A percentile compares a stretch with the other conserved stretches of the same genome.
phyloP scores from a whole-genome alignment of 345 rosid genomes.

The Jatropha curcas region DNA sequence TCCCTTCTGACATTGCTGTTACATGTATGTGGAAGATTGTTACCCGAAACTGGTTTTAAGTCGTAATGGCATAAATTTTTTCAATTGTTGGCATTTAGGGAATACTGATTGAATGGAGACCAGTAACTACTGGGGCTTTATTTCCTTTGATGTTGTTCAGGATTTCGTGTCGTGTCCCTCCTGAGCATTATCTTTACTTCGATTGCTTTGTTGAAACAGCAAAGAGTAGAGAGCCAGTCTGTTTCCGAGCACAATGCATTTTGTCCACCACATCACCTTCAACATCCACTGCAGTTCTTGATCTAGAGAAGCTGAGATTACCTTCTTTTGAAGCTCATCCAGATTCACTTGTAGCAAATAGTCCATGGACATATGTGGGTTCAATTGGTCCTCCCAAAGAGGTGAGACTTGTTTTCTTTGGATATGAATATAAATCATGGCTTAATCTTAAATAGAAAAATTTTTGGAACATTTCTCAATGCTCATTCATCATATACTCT shows the following conservation, averaged over 20 bases:
- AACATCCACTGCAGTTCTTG: slow-evolving; percentile 51
- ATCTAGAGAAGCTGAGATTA: slow-evolving; percentile 75
- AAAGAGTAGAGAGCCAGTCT: slow-evolving; percentile 47
- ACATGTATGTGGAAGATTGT: slow-evolving; percentile 4
- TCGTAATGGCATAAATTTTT: slow-evolving; percentile 3
- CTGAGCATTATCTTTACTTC: slow-evolving; percentile 6
- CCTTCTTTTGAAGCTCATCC: slow-evolving; percentile 63
- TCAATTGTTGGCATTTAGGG: neutral
- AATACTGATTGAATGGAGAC: neutral
- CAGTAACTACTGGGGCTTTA: neutral
- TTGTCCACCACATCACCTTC: slow-evolving; percentile 59
- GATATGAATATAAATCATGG: neutral
- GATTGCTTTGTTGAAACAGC: slow-evolving; percentile 46
- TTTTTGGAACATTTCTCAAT: neutral
- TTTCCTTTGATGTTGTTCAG: slow-evolving; percentile 11
- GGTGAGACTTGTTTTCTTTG: slow-evolving; percentile 38
- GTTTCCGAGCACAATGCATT: slow-evolving; percentile 62
- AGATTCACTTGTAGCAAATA: slow-evolving; percentile 44
- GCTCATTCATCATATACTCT: neutral
- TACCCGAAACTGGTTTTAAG: neutral
- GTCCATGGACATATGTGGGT: slow-evolving; percentile 65
- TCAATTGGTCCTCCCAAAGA: slow-evolving; percentile 55
- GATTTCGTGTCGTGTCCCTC: neutral
- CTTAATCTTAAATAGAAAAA: neutral
- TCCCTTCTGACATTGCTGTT: neutral